Base-by-base conservation (phyloP, 1,284 basidiomycete species). In the Leccinum brunneo-olivaceum region DNA sequence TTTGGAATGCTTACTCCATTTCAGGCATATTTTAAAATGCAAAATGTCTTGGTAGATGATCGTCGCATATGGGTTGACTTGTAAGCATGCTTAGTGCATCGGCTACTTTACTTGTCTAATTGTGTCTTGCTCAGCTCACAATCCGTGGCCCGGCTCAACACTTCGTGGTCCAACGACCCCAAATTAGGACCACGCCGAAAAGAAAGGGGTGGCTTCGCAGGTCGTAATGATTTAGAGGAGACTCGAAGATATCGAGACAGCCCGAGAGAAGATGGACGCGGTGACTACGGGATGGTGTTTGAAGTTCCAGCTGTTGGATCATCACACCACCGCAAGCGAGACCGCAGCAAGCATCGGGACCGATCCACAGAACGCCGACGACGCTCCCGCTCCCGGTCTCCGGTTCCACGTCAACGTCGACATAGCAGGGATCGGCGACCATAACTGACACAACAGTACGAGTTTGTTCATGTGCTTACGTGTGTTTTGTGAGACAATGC, bases 1-100 rank as follows among this genome's bases (percentile, higher is more conserved):
- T 39, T 38, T 27, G 33, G 25, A 27, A 12, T 14, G 44, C 53
- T 23, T 47, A 47, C 24, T 27, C 12, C 18, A 27, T 8, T 43
- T 7, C 50, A 91, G 83, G 95, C 92, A 12, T 99, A 98, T 66
- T 94, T 97, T 71, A 98, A 98, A 66, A 99, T 99, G 95, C 95
- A 98, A 64, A 98, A 97, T 58, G 95, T 98, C 0, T 72, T 99
- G 7, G 89, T 99, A n/a, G 95, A 99, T 62, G 96, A 99, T 65
- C 79, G 94, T 14, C 79, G 96, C 16, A 98, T 99, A 61, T 98
- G 95, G 89, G 95, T 99, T 50, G 94, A 97, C 67, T 97, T 98
- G 84, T 87, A 52, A 51, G 45, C 29, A 20, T 39, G 39, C 25
- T 39, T 43, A 29, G 32, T 27, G 10, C 19, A 33, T 10, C 34